Base-by-base conservation (phyloP, 2,329 filamentous ascomycete genomes). In the Clarireedia homoeocarpa region DNA sequence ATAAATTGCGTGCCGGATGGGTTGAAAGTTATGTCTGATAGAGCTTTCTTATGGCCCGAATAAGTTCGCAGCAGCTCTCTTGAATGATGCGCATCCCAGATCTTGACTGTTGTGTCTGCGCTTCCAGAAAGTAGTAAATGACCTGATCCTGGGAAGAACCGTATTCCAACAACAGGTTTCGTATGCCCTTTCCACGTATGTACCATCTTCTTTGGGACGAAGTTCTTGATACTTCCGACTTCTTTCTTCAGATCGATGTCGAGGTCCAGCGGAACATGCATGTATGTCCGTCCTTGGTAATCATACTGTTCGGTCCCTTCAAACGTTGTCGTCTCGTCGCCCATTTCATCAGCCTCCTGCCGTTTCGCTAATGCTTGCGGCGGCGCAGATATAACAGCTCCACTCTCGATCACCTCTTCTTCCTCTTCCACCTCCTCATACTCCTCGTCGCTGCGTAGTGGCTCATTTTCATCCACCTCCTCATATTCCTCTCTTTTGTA, bases 231-330 rank as follows among this genome's bases (percentile, higher is more conserved):
- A 67, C 85, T 91, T 65, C 88, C 89, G 46, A 78, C 71, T 59
- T 95, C 90, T 73, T 94, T 95, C 61, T 79, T 81, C 65, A 99
- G 77, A 69, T 95, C 88, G 69, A 96, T 77, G 67, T 90, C 89
- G 72, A 96, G 75, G 70, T 96, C 91, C 70, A 90, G 91, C 3
- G 94, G 94, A 47, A 97, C 80, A 72, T 99, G 94, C 92, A 99
- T 96, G 71, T 96, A 99, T 36, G 92, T 95, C 62, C 94, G 80
- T 48, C 94, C 94, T 70, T 95, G 88, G 74, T 99, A 99, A 71
- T 99, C 94, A 75, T 85, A 86, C 72, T 94, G 77, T 68, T 88
- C 78, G 42, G 80, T 80, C 60, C 91, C 94, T 67, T 96, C 88
- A 73, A 97, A 99, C 46, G 84, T 85, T 45, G 86, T 91, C 52